A percentile compares a stretch with the other conserved stretches of the same genome.
These are phyloP conservation scores for Pseudozyma thailandica DNA, from an alignment of 1,284 basidiomycete genomes.

Conservation along the genomic window DNA sequence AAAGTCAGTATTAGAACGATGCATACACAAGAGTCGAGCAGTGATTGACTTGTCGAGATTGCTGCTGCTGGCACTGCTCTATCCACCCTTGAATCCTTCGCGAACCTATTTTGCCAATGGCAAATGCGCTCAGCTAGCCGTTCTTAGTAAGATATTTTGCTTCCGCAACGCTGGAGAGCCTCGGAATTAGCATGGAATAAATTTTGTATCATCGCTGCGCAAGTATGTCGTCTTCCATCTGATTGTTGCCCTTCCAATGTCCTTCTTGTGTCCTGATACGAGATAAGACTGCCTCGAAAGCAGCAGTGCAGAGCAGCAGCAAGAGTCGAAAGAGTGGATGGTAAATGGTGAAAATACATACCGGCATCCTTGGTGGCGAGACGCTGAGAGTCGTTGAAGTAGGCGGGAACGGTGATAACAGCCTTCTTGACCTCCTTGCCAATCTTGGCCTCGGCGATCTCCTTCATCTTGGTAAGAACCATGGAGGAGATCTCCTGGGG, in stretches of 20 bases:
- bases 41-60: background rate
- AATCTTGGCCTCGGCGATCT: slow-evolving; percentile 76
- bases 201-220: slow-evolving; percentile 63
- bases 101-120: background rate
- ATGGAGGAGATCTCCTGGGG: slow-evolving; percentile 89
- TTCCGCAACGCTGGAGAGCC: slow-evolving; percentile 54
- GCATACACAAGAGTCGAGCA: background rate
- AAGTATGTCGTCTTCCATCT: slow-evolving; percentile 2
- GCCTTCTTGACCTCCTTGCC: slow-evolving; percentile 76
- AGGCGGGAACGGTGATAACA: slow-evolving; percentile 77
- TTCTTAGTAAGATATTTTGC: slow-evolving; percentile 58
- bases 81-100: too few species aligned
- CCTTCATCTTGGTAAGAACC: slow-evolving; percentile 99
- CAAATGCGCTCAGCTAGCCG: slow-evolving; percentile 58
- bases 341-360: slow-evolving; percentile 45
- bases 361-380: slow-evolving; percentile 73
- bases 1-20: background rate
- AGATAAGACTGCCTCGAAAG: background rate
- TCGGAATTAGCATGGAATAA: slow-evolving; percentile 68
- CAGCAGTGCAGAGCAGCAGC: slow-evolving; percentile 1
- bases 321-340: background rate
- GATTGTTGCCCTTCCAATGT: background rate
- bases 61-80: background rate
- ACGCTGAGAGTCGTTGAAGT: slow-evolving; percentile 79
- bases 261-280: background rate